Evolutionary conservation across 1,284 basidiomycete genomes (phyloP).

Genomic region (Cystobasidium pallidum): DNA sequence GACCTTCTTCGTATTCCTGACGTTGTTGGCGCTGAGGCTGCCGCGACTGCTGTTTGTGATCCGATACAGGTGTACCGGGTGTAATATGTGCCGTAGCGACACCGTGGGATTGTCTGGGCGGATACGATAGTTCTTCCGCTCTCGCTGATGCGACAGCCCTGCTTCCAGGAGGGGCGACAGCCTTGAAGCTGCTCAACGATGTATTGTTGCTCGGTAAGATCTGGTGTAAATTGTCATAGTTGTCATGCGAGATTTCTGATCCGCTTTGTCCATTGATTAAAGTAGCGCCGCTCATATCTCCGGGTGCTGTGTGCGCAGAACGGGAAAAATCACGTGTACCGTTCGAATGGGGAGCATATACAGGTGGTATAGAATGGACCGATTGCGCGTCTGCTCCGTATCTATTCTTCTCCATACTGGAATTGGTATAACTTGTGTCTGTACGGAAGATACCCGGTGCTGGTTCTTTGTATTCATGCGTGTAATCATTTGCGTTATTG

Average conservation of each 20-base stretch:
- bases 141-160: not conserved
- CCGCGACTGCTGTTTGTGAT: not conserved
- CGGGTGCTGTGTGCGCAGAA: not conserved
- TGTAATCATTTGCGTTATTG: not conserved
- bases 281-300: constrained; percentile 9
- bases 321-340: not conserved
- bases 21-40: not conserved
- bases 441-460: constrained; percentile 26
- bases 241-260: not conserved
- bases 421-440: constrained; percentile 18
- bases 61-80: not conserved
- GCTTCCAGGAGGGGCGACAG: constrained; percentile 14
- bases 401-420: constrained; percentile 35
- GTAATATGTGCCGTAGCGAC: not conserved
- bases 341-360: constrained; percentile 13
- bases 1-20: not conserved
- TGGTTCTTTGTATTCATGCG: not conserved
- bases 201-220: constrained; percentile 20
- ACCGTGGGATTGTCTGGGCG: constrained; percentile 15
- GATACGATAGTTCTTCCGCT: constrained; percentile 19
- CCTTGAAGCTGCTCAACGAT: constrained; percentile 10
- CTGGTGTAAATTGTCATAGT: not conserved
- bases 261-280: not conserved
- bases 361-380: constrained; percentile 37
- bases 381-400: constrained; percentile 29